Base-by-base conservation (phyloP, 768 basidiomycete species). In the Boletus bicolor region DNA sequence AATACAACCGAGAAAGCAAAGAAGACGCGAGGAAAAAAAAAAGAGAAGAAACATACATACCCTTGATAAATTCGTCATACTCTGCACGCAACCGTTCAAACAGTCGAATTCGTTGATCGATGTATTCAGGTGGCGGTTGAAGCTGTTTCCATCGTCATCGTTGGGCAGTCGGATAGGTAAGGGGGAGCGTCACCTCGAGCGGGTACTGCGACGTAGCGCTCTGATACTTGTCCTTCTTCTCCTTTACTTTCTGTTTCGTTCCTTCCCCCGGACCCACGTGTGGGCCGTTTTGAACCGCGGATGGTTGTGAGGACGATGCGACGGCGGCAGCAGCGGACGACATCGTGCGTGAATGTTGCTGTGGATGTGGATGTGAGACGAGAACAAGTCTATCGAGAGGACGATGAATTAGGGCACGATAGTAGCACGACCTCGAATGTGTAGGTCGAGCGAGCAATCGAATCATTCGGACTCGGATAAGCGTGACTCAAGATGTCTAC, bases 61-160 rank as follows among this genome's bases (percentile, higher is more conserved):
- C 79, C 70, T 89, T 85, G 7, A 93, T 79, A 67, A 84, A 88
- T 48, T 84, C 85, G 66, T 91, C 89, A 64, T 94, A 82, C 71
- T 96, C 88, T 15, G 78, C 83, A 72, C 93, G 93, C 58, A 95
- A 77, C 67, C 89, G 76, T 38, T 96, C 89, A 65, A 94, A 98
- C 65, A 98, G 84, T 67, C 86, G 85, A 73, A 98, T 82, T 46
- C 96, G 87, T 71, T 89, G 87, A 62, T 89, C 89, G 74, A 98
- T 87, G 78, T 87, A 98, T 53, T 79, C 85, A 14, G 96, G 93
- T 6, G 77, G 80, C 17, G 95, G 95, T 75, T 85, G 79, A 52
- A 94, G 75, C 92, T 94, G 61, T 44, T n/a, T 30, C 28, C 35
- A 37, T 53, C 35, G 11, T n/a, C 15, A 28, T 36, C 39, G 32